Base-by-base conservation (phyloP, 306 rosid species). In the Senna siamea region DNA sequence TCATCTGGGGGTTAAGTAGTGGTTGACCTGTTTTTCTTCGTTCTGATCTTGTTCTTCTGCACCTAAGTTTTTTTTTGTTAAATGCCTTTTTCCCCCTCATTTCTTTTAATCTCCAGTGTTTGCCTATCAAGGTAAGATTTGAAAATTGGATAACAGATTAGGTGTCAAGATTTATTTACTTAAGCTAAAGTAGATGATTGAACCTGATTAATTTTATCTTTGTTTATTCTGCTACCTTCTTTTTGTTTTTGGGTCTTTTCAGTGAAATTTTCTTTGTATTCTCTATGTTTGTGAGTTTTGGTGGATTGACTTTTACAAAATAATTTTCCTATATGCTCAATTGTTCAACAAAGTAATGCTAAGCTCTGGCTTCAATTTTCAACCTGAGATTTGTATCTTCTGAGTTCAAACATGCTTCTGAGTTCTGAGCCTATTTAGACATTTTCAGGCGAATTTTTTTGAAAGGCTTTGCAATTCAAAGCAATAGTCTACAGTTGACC, bases 401-500 rank as follows among this genome's bases (percentile, higher is more conserved):
- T 64, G 47, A 60, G 19, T 75, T 41, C 43, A 32, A 28, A 20
- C 28, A 14, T 59, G 8, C 14, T 40, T 22, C 9, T n/a, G 11
- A 13, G 34, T 53, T 20, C 9, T 15, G 10, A 12, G 34, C 58
- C 19, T 63, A n/a, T 76, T 19, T 55, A 18, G 12, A 14, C 6
- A 37, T 26, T 32, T 75, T 53, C 17, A 53, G 37, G 64, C 69
- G 66, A 79, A n/a, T n/a, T n/a, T n/a, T n/a, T n/a, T n/a, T n/a
- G n/a, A n/a, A n/a, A n/a, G n/a, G n/a, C n/a, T n/a, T n/a, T n/a
- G n/a, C n/a, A n/a, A n/a, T n/a, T n/a, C n/a, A n/a, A n/a, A n/a
- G n/a, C 82, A 35, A 43, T 23, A 64, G 22, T 76, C 58, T 9
- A 61, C 54, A 40, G 44, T 76, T 78, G 72, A 72, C 80, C 65